phyloP scores from a whole-genome alignment of 2,329 filamentous ascomycete species.

The Fonsecaea multimorphosa region DNA sequence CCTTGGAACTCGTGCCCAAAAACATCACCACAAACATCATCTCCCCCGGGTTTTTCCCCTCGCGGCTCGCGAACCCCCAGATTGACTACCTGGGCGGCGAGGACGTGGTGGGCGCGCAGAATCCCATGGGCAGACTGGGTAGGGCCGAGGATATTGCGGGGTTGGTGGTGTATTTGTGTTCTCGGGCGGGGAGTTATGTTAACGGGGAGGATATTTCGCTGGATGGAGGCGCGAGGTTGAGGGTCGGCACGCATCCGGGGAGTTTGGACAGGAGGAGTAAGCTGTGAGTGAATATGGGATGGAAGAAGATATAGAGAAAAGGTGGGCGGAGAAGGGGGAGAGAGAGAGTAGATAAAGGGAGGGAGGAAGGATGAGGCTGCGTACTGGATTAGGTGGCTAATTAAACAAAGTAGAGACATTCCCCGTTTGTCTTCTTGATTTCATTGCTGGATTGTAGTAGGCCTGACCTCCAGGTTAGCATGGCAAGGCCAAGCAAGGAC shows the following conservation, averaged over 20 bases:
- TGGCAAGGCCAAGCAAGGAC: neutral
- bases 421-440: neutral
- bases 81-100: slow-evolving; percentile 32
- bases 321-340: neutral
- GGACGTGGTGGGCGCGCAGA: slow-evolving; percentile 49
- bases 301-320: neutral
- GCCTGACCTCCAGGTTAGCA: neutral
- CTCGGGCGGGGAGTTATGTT: slow-evolving; percentile 69
- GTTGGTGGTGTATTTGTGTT: slow-evolving; percentile 71
- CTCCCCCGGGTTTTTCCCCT: slow-evolving; percentile 46
- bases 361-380: neutral
- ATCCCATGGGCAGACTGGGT: slow-evolving; percentile 72
- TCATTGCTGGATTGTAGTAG: neutral
- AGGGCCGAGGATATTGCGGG: slow-evolving; percentile 78
- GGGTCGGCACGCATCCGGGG: slow-evolving; percentile 20
- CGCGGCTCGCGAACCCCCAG: slow-evolving; percentile 26
- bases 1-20: slow-evolving; percentile 48
- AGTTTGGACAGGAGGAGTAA: slow-evolving; percentile 3
- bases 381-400: neutral
- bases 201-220: slow-evolving; percentile 69
- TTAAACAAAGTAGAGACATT: neutral
- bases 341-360: neutral
- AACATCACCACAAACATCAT: slow-evolving; percentile 50
- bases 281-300: neutral
- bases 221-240: slow-evolving; percentile 59